Base-by-base conservation (phyloP, 1,139 yeast genomes). In the Saccharomyces hybrid region DNA sequence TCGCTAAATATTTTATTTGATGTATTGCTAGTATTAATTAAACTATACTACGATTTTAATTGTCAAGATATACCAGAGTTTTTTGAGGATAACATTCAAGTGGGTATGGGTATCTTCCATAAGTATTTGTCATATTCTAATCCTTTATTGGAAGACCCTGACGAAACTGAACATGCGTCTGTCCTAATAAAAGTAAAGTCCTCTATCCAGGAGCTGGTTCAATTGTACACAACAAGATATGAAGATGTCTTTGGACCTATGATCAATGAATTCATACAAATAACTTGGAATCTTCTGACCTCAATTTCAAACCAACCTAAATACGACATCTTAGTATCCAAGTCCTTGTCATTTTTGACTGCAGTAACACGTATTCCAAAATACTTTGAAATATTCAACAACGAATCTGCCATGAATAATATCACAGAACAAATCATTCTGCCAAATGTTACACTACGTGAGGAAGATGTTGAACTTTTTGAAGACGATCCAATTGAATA, bases 21-120 rank as follows among this genome's bases (percentile, higher is more conserved):
- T 49, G 88, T 88, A 57, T 72, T 91, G 63, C 74, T 86, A 51
- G 72, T 90, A 32, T 75, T 91, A 57, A 74, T 86, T 46, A 93
- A 91, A 68, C 81, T 95, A 48, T 95, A 88, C 70, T 89, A 84
- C 67, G 99, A 95, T 70, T 82, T 95, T 65, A 95, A 93, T 70
- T 91, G 97, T 72, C 99, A 95, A 73, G 99, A 95, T 73, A 85
- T 95, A 54, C 99, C 99, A 2, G 99, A 91, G 70, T 93, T 91
- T 69, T 95, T 95, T 68, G 99, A 95, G 72, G 99, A 95, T 71
- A 82, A 95, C 69, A 73, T 93, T 74, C 75, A 78, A 51, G 75
- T 75, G 32, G 90, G 96, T 54, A 88, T 95, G 95, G 78, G 77
- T 9, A 80, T 91, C 41, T 77, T 91, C 66, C 95, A 88, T 69